phyloP scores from a whole-genome alignment of 768 basidiomycete genomes.

The Lanmaoa pseudosensibilis region DNA sequence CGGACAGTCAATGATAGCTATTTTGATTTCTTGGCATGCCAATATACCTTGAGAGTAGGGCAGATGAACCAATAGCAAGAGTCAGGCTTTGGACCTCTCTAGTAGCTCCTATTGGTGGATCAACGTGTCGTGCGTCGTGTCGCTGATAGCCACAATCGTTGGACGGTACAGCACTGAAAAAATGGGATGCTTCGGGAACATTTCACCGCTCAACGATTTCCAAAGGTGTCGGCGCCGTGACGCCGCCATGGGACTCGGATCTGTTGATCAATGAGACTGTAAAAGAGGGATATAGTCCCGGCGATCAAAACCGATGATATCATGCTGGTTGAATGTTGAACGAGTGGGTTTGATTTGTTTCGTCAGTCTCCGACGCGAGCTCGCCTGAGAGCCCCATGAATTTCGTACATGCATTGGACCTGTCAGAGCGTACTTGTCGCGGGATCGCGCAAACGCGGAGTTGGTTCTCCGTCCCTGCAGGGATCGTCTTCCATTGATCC shows the following conservation, averaged over 20 bases:
- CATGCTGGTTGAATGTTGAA: not conserved
- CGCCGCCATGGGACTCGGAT: not conserved
- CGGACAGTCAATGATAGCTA: slow-evolving; percentile 7
- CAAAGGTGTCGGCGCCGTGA: not conserved
- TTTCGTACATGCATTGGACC: not conserved
- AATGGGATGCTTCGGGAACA: not conserved
- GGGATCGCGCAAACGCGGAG: no score
- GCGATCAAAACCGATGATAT: not conserved
- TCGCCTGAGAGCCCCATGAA: no score
- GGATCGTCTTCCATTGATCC: slow-evolving; percentile 5
- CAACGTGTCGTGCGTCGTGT: not conserved
- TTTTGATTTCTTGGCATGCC: slow-evolving; percentile 7
- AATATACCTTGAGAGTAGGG: slow-evolving; percentile 3
- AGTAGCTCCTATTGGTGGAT: not conserved
- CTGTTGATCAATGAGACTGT: not conserved
- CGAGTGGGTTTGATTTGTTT: no score
- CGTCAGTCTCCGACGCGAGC: no score
- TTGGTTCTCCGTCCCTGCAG: not conserved
- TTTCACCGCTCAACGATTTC: not conserved
- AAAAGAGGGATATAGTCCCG: not conserved
- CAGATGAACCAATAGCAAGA: not conserved
- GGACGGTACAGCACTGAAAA: not conserved
- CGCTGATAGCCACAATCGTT: not conserved
- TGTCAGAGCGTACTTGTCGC: no score
- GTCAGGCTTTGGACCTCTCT: not conserved